These are phyloP conservation scores for Claviceps spartinae DNA, from an alignment of 2,329 filamentous ascomycete genomes.

Conservation along the genomic window DNA sequence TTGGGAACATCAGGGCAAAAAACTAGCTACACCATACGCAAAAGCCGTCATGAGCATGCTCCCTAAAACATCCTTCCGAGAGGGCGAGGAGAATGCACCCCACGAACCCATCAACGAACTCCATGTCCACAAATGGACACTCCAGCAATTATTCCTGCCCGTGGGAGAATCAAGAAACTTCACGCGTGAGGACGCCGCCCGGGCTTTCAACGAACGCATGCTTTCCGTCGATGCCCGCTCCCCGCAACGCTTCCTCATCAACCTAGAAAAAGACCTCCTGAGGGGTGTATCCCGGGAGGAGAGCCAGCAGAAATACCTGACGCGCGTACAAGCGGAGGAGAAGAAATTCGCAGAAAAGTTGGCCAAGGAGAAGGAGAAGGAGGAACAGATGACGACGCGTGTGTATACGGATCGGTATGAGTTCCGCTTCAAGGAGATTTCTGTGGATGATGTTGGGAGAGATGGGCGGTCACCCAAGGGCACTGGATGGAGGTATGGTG, in stretches of 20 bases:
- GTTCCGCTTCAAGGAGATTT: conserved; percentile 48
- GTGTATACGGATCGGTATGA: conserved; percentile 42
- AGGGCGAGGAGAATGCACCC: conserved; percentile 29
- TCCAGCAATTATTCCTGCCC: conserved; percentile 51
- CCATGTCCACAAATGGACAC: conserved; percentile 45
- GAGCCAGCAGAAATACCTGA: conserved; percentile 26
- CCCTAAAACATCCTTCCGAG: conserved; percentile 49
- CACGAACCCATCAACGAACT: conserved; percentile 54
- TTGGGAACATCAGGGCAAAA: conserved; percentile 52
- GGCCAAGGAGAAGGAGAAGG: conserved; percentile 18
- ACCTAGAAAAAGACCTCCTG: conserved; percentile 35
- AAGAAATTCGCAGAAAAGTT: conserved; percentile 23
- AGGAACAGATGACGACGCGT: conserved; percentile 28
- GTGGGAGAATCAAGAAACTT: conserved; percentile 49
- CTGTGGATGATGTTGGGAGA: conserved; percentile 41
- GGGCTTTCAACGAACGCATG: conserved; percentile 47
- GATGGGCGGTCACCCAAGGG: conserved; percentile 37
- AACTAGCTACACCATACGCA: conserved; percentile 62
- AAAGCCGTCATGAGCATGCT: conserved; percentile 69
- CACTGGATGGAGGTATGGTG: conserved; percentile 51
- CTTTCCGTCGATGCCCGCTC: conserved; percentile 47
- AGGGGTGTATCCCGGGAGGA: conserved; percentile 23
- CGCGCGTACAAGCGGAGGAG: conserved; percentile 30
- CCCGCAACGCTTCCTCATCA: conserved; percentile 47
- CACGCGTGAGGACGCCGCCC: conserved; percentile 51